Evolutionary conservation across 768 basidiomycete genomes (phyloP).

Genomic region (Leucosporidium scottii): DNA sequence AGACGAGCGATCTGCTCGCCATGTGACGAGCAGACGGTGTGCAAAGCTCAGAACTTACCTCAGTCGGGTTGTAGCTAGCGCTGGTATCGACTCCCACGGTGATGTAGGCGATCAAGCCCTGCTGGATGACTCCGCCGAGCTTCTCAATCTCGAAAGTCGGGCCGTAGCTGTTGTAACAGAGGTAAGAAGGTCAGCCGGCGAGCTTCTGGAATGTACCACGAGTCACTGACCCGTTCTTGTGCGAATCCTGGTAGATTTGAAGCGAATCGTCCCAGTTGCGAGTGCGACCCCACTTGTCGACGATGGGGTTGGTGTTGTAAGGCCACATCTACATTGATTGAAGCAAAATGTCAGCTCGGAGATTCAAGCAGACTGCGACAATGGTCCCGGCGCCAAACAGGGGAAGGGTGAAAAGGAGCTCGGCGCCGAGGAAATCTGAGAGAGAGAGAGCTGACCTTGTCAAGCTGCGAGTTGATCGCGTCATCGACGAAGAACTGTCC

Average conservation of each 20-base stretch:
- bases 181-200: constrained; percentile 23
- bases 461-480: constrained; percentile 35
- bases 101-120: constrained; percentile 36
- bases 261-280: constrained; percentile 39
- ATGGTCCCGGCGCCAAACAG: too few relatives aligned
- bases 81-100: constrained; percentile 35
- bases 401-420: background rate
- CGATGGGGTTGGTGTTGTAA: constrained; percentile 37
- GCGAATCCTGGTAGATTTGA: constrained; percentile 36
- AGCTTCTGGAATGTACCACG: constrained; percentile 15
- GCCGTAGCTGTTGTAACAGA: constrained; percentile 14
- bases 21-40: too few relatives aligned
- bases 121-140: constrained; percentile 36
- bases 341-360: too few relatives aligned
- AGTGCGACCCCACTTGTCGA: constrained; percentile 34
- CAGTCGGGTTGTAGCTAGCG: background rate
- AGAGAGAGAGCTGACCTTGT: constrained; percentile 25
- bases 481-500: background rate
- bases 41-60: background rate
- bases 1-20: too few relatives aligned
- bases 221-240: constrained; percentile 23
- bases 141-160: constrained; percentile 37
- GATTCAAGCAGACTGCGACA: too few relatives aligned
- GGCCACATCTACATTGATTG: constrained; percentile 20
- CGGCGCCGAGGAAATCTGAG: background rate